Base-by-base conservation (phyloP, 2,329 filamentous ascomycete species). In the Alternaria sp. region DNA sequence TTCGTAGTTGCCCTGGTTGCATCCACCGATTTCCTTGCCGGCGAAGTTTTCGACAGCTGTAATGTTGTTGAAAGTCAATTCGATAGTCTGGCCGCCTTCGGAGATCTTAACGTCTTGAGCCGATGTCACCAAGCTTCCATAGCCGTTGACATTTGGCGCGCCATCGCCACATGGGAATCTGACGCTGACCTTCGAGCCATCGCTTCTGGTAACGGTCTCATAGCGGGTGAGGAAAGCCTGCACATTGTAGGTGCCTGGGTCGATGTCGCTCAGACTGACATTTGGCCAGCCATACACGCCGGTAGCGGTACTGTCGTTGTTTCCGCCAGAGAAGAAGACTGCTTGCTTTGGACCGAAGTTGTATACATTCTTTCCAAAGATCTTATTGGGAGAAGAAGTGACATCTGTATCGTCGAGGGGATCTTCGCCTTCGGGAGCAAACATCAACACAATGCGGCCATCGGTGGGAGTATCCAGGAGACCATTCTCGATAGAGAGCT, bases 151-250 rank as follows among this genome's bases (percentile, higher is more conserved):
- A 10, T 72, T 70, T 3, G 65, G 65, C 5, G 69, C 70, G 8
- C 78, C 78, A 54, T 81, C 79, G 12, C 79, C 78, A 32, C 79
- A 81, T 3, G 79, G 78, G 49, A 81, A 80, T 5, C 69, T 73
- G 8, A 81, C 61, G 52, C 67, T 76, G 57, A 81, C 72, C 13
- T 49, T 71, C 0, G 79, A 81, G 9, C 79, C 79, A 66, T 80
- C 79, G 45, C 74, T 78, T 21, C 79, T 74, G 1, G 66, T 77
- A 4, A 75, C 75, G 4, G 67, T 77, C 59, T 80, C 77, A 53
- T 81, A 80, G 30, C 57, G 68, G 21, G 73, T 80, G 19, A 81
- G 60, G 59, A 80, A 80, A 1, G 76, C 78, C 57, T 79, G 79
- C 1, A 80, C 68, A 6, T 59, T 73, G 61, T 80, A 81, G 17